phyloP scores from a whole-genome alignment of 2,329 filamentous ascomycete genomes.

The Didymella sp. region DNA sequence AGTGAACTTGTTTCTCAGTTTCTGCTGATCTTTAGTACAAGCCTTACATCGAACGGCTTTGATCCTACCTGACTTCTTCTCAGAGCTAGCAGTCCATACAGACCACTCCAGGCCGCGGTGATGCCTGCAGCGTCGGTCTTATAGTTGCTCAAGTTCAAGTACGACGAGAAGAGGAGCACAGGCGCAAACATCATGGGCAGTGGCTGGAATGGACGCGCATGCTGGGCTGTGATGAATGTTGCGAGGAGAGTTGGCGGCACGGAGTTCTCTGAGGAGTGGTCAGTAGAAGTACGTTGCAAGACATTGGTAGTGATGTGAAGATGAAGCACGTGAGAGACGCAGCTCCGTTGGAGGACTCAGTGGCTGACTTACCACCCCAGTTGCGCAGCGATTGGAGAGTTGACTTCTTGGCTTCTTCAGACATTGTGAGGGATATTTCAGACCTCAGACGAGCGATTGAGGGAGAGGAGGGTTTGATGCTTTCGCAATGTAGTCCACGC shows the following conservation, averaged over 20 bases:
- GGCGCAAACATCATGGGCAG: conserved; percentile 73
- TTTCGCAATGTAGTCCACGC: not conserved
- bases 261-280: conserved; percentile 61
- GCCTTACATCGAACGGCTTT: not conserved
- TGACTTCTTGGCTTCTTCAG: conserved; percentile 44
- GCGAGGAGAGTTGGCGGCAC: conserved; percentile 70
- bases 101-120: conserved; percentile 68
- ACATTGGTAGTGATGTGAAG: not conserved
- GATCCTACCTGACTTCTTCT: conserved; percentile 59
- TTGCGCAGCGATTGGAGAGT: conserved; percentile 55
- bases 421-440: not conserved
- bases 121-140: conserved; percentile 69
- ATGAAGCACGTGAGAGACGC: conserved; percentile 29
- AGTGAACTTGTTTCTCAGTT: conserved; percentile 57
- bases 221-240: conserved; percentile 70
- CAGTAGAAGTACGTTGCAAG: conserved; percentile 3
- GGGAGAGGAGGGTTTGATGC: not conserved
- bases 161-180: conserved; percentile 69
- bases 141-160: conserved; percentile 68
- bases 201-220: conserved; percentile 69
- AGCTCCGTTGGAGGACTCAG: not conserved
- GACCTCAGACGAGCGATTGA: not conserved
- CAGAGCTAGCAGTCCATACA: conserved; percentile 69
- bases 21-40: conserved; percentile 28
- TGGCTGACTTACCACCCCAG: conserved; percentile 62